These are phyloP conservation scores for Sporormia fimetaria DNA, from an alignment of 495 filamentous ascomycete species.

Conservation along the genomic window DNA sequence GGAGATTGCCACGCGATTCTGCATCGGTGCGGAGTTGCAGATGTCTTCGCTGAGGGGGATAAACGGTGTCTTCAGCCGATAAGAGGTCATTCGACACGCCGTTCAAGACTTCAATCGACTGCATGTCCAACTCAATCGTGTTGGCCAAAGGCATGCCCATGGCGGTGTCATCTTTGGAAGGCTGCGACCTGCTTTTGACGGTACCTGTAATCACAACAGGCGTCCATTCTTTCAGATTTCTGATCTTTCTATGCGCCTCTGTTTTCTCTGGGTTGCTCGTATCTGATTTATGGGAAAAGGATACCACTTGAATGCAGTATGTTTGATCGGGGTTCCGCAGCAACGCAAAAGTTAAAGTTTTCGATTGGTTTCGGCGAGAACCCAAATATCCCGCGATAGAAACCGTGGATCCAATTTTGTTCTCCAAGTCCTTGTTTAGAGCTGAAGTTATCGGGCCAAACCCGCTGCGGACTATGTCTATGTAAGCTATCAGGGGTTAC, in stretches of 20 bases:
- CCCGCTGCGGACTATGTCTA: too few species aligned
- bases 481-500: too few species aligned
- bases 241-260: constrained; percentile 38
- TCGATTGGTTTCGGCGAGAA: constrained; percentile 48
- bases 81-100: constrained; percentile 66
- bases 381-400: constrained; percentile 64
- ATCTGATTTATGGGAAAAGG: constrained; percentile 38
- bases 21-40: constrained; percentile 68
- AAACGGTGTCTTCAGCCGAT: constrained; percentile 56
- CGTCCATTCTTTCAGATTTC: constrained; percentile 38
- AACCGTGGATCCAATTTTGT: constrained; percentile 40
- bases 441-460: too few species aligned
- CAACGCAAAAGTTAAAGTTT: constrained; percentile 58
- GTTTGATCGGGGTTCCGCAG: constrained; percentile 42
- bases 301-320: constrained; percentile 43
- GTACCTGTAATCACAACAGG: constrained; percentile 44
- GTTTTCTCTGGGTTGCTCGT: constrained; percentile 16
- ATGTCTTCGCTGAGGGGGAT: constrained; percentile 63
- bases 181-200: constrained; percentile 31
- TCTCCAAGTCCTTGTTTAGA: too few species aligned
- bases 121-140: constrained; percentile 49
- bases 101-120: constrained; percentile 58
- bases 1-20: constrained; percentile 49
- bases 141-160: constrained; percentile 29
- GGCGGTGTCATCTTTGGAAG: constrained; percentile 17